Base-by-base conservation (phyloP, 129 eudicot species). In the sunflower (Helianthus annuus) region DNA sequence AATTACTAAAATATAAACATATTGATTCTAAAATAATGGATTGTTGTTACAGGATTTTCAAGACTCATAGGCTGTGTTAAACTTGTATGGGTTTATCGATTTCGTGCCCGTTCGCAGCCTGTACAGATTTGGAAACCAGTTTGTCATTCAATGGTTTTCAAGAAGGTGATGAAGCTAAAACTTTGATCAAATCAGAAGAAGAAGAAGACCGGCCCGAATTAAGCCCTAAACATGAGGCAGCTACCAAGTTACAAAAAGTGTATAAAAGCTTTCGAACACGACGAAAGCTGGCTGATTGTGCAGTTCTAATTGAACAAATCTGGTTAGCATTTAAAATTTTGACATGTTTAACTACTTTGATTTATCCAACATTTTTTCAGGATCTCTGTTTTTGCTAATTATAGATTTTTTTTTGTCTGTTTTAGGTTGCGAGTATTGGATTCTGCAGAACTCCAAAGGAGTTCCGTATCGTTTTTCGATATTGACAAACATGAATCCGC, bases 221-320 rank as follows among this genome's bases (percentile, higher is more conserved):
- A 14, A 86, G 69, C 61, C 97, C 97, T 9, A 88, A 86, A 63
- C 84, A 91, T 67, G 89, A 84, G 76, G 98, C 98, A 39, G 98
- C 99, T 7, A 68, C 73, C 24, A 95, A 86, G 88, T 67, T 95
- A 83, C 99, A 95, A 76, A 95, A 95, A 80, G 97, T 95, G 24
- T 95, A 95, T 84, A 95, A 95, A 74, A 95, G 99, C 84, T 95
- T 90, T 66, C 80, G 99, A 52, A 95, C 99, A 3, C 81, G 99
- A 81, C 72, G 99, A 83, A 95, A 86, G 88, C 85, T 95, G 39
- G 97, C 97, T 2, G 97, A 95, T 83, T 90, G 97, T 83, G 97
- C 99, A 38, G 97, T 95, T 76, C 63, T 91, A 9, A 85, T 91
- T 68, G 99, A 95, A 82, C 97, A 91, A 74, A 88, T 82, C 74